Percentiles rank a stretch among this genome's conserved stretches.
These are phyloP conservation scores for Pythium periplocum DNA, from an alignment of 352 stramenopile species.

Conservation along the genomic window DNA sequence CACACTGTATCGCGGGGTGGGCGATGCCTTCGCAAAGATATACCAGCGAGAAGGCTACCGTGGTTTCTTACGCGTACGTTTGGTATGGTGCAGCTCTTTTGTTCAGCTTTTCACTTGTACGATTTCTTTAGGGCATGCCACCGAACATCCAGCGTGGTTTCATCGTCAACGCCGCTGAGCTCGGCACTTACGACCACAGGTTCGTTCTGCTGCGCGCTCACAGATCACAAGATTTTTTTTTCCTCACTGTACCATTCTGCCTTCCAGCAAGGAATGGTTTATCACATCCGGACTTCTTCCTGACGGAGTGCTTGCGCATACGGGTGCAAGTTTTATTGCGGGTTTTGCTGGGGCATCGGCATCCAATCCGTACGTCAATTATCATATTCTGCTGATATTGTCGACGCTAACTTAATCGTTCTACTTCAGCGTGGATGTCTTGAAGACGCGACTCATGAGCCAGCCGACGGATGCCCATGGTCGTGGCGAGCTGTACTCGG, in stretches of 20 bases:
- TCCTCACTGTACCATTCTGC: no score
- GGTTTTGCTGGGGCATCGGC: conserved; percentile 67
- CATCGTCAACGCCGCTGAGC: conserved; percentile 81
- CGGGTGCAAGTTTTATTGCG: conserved; percentile 65
- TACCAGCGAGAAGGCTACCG: conserved; percentile 66
- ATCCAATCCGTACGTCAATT: conserved; percentile 67
- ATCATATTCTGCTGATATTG: background rate
- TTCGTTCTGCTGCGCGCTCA: no score
- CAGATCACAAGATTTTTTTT: no score
- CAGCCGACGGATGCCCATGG: conserved; percentile 55
- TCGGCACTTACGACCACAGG: conserved; percentile 82
- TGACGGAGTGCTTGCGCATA: conserved; percentile 66
- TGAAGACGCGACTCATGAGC: conserved; percentile 83
- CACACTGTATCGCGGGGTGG: conserved; percentile 60
- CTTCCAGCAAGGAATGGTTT: conserved; percentile 50
- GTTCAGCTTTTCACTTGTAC: background rate
- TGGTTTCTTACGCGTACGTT: conserved; percentile 52
- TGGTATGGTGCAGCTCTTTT: conserved; percentile 1
- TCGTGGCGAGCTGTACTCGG: conserved; percentile 52
- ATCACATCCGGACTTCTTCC: conserved; percentile 54
- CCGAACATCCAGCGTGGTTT: conserved; percentile 85
- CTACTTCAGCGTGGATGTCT: conserved; percentile 61
- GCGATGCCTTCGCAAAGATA: conserved; percentile 64
- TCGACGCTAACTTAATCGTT: conserved; percentile 8
- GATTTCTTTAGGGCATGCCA: conserved; percentile 43